Evolutionary conservation across 257 asterid genomes (phyloP), one percentile per base, ranked within the genome.

Genomic region (Nicotiana obtusifolia): DNA sequence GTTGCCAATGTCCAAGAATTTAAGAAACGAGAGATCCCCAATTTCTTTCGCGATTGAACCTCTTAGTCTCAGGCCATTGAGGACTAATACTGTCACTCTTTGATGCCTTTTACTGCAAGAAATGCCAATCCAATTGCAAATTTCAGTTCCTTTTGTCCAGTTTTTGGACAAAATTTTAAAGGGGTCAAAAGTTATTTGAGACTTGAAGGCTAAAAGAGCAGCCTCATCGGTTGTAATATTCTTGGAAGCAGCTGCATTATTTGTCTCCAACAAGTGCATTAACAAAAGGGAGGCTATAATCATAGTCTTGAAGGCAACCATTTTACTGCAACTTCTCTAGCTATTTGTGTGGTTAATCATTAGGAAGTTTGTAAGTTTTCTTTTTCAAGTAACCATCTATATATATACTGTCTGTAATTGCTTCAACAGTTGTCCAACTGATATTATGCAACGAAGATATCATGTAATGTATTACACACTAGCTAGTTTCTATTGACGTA

Each of bases 11-110:
- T 79, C 75, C n/a, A 88, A 68, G 2, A 53, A 30, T 16, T 20
- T 64, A 1, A 88, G 86, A 14, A 66, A 83, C 4, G 75, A 71
- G 16, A 59, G 71, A 9, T 37, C 76, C 24, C 84, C 80, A 3
- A 82, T 82, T 52, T 85, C 82, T 28, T 26, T 17, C 1, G 84
- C 10, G 5, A 82, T 53, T 11, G 82, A 62, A 33, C 88, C 85
- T 52, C 28, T 20, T 1, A 85, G 44, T 30, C 56, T 14, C 11
- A 61, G 6, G 75, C 64, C 6, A 3, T 10, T 67, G 33, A 81
- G 76, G 59, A 9, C 52, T 62, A 69, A 24, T 8, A 41, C 19
- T 56, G 28, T 54, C 57, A 81, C 84, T 26, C 84, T 37, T 26
- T 22, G 49, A 59, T 57, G 80, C 19, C 15, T 31, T 54, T 37